Evolutionary conservation across 768 basidiomycete species (phyloP).

Genomic region (Dacryopinax spathularia): DNA sequence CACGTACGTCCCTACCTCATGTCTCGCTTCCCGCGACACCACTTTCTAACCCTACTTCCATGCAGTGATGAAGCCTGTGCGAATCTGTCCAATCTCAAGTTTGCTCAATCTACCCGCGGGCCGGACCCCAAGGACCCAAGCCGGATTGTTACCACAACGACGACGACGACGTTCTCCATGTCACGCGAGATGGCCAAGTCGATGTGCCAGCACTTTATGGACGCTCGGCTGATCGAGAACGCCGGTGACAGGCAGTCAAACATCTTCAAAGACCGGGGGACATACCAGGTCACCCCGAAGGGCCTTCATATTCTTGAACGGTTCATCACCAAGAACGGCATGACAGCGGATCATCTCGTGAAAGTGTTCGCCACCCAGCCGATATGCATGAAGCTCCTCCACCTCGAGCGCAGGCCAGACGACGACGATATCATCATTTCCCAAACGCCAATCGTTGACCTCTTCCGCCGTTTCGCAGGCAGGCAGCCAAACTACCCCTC

Average conservation of each 20-base stretch:
- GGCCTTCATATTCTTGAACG: constrained; percentile 96
- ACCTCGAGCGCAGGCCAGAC: constrained; percentile 78
- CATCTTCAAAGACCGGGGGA: constrained; percentile 94
- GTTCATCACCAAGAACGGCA: constrained; percentile 99
- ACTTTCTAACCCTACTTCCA: not conserved
- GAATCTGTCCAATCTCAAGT: constrained; percentile 90
- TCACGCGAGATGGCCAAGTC: constrained; percentile 99
- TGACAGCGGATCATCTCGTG: constrained; percentile 83
- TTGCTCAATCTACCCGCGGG: constrained; percentile 96
- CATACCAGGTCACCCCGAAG: constrained; percentile 91
- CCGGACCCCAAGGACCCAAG: constrained; percentile 96
- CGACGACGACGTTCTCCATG: constrained; percentile 99
- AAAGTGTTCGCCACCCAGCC: constrained; percentile 82
- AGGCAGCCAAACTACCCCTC: constrained; percentile 60
- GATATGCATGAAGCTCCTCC: constrained; percentile 93
- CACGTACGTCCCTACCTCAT: constrained; percentile 46
- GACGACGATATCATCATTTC: constrained; percentile 98
- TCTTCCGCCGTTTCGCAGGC: constrained; percentile 92
- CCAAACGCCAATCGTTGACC: constrained; percentile 80
- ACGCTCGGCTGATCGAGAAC: constrained; percentile 93
- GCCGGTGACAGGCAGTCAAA: constrained; percentile 77
- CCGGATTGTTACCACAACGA: constrained; percentile 96
- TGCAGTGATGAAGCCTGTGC: constrained; percentile 82
- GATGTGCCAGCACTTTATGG: constrained; percentile 99
- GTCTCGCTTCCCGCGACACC: constrained; percentile 8